These are phyloP conservation scores for Fusarium denticulatum DNA, from an alignment of 2,329 filamentous ascomycete species.

Conservation along the genomic window DNA sequence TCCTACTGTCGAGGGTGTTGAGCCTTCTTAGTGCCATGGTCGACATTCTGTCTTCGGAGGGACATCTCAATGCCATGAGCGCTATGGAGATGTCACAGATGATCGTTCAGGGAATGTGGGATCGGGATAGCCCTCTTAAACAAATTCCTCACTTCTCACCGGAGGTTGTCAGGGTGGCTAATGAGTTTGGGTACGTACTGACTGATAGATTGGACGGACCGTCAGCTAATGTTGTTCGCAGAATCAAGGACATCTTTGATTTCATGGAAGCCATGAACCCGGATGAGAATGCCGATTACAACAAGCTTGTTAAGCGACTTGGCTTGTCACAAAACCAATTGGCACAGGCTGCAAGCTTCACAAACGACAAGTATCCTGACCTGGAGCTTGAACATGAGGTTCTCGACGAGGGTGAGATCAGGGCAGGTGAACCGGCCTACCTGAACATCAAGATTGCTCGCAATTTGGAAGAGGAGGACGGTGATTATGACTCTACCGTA, in stretches of 20 bases:
- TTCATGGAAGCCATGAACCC: conserved; percentile 99
- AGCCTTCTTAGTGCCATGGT: conserved; percentile 91
- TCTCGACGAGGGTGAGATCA: conserved; percentile 81
- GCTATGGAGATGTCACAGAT: conserved; percentile 99
- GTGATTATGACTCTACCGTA: conserved; percentile 80
- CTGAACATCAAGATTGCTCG: conserved; percentile 87
- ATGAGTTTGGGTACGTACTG: conserved; percentile 73
- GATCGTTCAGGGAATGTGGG: conserved; percentile 99
- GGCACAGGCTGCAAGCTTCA: conserved; percentile 90
- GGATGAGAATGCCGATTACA: conserved; percentile 86
- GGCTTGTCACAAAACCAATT: conserved; percentile 84
- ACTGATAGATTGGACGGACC: neutral
- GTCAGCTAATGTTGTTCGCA: conserved; percentile 53
- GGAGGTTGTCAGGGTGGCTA: conserved; percentile 83
- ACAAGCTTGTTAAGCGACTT: conserved; percentile 78
- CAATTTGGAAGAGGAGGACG: conserved; percentile 72
- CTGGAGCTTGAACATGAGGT: conserved; percentile 91
- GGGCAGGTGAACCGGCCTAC: conserved; percentile 82
- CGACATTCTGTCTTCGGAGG: conserved; percentile 94
- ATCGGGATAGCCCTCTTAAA: conserved; percentile 94
- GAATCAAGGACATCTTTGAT: conserved; percentile 92
- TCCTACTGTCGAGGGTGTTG: conserved; percentile 84
- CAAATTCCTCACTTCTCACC: conserved; percentile 95
- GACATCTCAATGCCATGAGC: conserved; percentile 95
- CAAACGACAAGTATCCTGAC: conserved; percentile 95